Evolutionary conservation across 2,329 filamentous ascomycete species (phyloP), one percentile per base, ranked within the genome.

Genomic region (Teratosphaeria nubilosa): DNA sequence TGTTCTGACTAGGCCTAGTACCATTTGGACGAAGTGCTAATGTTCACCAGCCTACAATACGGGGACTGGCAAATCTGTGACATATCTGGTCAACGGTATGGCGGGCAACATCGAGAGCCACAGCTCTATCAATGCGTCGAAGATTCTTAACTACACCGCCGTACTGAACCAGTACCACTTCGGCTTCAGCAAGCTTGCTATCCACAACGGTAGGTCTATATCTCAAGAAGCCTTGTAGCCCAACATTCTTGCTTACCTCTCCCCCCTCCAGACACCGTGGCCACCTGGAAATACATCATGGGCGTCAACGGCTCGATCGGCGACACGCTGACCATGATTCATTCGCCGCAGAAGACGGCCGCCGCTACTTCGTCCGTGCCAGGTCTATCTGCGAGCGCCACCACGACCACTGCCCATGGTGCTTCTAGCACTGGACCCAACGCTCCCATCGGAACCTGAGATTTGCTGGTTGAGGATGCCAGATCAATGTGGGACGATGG

Each of bases 91-190:
- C 67, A 81, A 80, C 64, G 79, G 78, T n/a, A 77, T 78, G 72
- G 79, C 79, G 2, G 78, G 79, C 24, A 80, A 80, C 60, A 74
- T 80, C 51, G 78, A 80, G 62, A 76, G 74, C 58, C 78, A 81
- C 68, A 75, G 70, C 60, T 72, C 69, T 2, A 66, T 80, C 14
- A 63, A 64, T 54, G 59, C 59, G 2, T 70, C 69, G 27, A 60
- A 77, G 65, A 58, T 50, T 9, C 65, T 74, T n/a, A 69, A 74
- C 58, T 75, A 77, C 50, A 80, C 78, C 5, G 72, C 72, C 20
- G 67, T 76, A 0, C 70, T 81, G 25, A 76, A 81, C 65, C 70
- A 70, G 57, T 64, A 68, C 48, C 70, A 80, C 62, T 81, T 76
- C 58, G 78, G 79, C 6, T 78, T 80, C 63, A 78, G 72, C 67